These are phyloP conservation scores for Syncephalastrum monosporum DNA, from an alignment of 371 early-diverging fungal species.

Conservation along the genomic window DNA sequence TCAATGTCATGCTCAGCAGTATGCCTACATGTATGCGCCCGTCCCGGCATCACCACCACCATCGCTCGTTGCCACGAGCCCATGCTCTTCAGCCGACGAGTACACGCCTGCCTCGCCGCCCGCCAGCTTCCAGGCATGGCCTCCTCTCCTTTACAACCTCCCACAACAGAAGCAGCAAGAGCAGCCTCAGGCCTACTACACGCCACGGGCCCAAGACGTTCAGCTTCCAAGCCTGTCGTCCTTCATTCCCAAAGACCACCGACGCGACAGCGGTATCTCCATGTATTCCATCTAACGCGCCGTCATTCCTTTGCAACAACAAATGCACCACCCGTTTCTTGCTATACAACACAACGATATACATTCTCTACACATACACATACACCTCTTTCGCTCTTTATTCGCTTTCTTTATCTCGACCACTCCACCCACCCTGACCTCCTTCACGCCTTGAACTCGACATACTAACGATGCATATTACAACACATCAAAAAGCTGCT, in stretches of 20 bases:
- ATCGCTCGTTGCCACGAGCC: conserved; percentile 21
- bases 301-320: neutral
- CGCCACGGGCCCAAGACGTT: conserved; percentile 9
- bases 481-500: conserved; percentile 9
- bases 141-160: conserved; percentile 8
- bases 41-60: conserved; percentile 22
- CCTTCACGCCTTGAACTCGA: neutral
- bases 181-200: neutral
- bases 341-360: neutral
- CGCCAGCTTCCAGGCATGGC: conserved; percentile 8
- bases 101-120: conserved; percentile 21
- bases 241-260: conserved; percentile 12
- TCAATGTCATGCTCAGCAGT: conserved; percentile 11
- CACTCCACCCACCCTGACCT: conserved; percentile 1
- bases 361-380: neutral
- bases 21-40: neutral
- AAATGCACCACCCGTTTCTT: neutral
- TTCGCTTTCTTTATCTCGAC: neutral
- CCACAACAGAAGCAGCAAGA: conserved; percentile 10
- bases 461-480: too few relatives aligned
- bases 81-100: conserved; percentile 26
- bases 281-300: conserved; percentile 7
- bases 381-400: neutral
- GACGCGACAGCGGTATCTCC: conserved; percentile 29
- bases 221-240: conserved; percentile 33